Evolutionary conservation across 805 yeast species (phyloP).

Genomic region (Brettanomyces sp.): DNA sequence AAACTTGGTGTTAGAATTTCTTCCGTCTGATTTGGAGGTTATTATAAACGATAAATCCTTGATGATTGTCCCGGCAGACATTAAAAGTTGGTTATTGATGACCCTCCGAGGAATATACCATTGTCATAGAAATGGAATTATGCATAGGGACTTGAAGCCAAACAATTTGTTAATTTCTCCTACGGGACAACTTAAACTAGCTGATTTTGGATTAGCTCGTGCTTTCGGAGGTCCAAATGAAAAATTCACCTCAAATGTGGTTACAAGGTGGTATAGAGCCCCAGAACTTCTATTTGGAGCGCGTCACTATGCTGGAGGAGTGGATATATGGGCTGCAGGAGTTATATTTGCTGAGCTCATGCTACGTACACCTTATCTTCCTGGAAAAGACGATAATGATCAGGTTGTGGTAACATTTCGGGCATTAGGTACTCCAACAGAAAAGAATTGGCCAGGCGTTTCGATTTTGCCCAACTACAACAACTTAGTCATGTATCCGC

Average conservation of each 20-base stretch:
- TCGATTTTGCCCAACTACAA: constrained; percentile 69
- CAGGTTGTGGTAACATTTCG: constrained; percentile 90
- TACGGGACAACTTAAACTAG: constrained; percentile 80
- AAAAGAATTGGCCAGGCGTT: constrained; percentile 84
- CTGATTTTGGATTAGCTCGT: constrained; percentile 96
- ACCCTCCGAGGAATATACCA: constrained; percentile 91
- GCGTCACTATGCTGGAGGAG: constrained; percentile 76
- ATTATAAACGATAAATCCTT: constrained; percentile 71
- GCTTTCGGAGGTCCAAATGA: constrained; percentile 71
- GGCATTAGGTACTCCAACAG: constrained; percentile 95
- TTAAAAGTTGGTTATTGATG: constrained; percentile 92
- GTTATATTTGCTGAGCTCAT: constrained; percentile 92
- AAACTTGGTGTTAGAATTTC: constrained; percentile 84
- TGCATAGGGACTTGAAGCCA: constrained; percentile 92
- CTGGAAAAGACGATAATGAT: constrained; percentile 84
- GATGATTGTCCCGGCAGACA: constrained; percentile 75
- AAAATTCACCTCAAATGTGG: constrained; percentile 83
- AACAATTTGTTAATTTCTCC: constrained; percentile 83
- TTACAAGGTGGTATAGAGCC: constrained; percentile 95
- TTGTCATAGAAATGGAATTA: constrained; percentile 82
- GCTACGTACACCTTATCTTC: constrained; percentile 90
- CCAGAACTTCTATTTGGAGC: constrained; percentile 91
- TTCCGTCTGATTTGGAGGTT: constrained; percentile 88
- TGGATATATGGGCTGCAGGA: constrained; percentile 96
- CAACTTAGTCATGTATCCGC: constrained; percentile 67